These are phyloP conservation scores for Saccharomycopsis fibuligera DNA, from an alignment of 805 yeast genomes.

Conservation along the genomic window DNA sequence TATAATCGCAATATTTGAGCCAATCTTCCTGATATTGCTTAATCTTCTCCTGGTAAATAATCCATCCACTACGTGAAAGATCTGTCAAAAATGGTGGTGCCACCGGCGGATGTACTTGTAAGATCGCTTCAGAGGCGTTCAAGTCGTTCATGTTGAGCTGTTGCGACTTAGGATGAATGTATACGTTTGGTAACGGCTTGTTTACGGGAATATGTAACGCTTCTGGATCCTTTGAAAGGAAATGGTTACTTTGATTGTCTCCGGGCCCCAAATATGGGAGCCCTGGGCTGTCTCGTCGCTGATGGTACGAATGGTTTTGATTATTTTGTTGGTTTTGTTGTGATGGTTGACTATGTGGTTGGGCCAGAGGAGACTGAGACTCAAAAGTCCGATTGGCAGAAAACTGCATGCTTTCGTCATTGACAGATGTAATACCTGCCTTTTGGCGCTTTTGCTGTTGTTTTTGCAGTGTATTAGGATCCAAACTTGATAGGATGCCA, in stretches of 20 bases:
- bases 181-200: conserved; percentile 4
- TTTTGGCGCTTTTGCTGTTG: too few relatives aligned
- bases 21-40: conserved; percentile 9
- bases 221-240: conserved; percentile 3
- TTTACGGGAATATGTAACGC: conserved; percentile 20
- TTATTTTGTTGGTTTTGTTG: not conserved
- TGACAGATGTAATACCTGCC: not conserved
- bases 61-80: conserved; percentile 1
- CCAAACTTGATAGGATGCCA: conserved; percentile 4
- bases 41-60: conserved; percentile 2
- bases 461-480: too few relatives aligned
- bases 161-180: not conserved
- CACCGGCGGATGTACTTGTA: conserved; percentile 4
- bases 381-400: not conserved
- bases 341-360: not conserved
- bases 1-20: conserved; percentile 1
- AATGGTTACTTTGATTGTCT: not conserved
- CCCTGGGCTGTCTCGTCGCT: too few relatives aligned
- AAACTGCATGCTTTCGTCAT: not conserved
- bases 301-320: too few relatives aligned
- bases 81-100: conserved; percentile 5
- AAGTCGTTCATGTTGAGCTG: conserved; percentile 6
- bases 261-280: too few relatives aligned
- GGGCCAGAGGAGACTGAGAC: not conserved
- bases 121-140: conserved; percentile 2